These are phyloP conservation scores for Aspergillus carlsbadensis DNA, from an alignment of 495 filamentous ascomycete genomes.

Conservation along the genomic window DNA sequence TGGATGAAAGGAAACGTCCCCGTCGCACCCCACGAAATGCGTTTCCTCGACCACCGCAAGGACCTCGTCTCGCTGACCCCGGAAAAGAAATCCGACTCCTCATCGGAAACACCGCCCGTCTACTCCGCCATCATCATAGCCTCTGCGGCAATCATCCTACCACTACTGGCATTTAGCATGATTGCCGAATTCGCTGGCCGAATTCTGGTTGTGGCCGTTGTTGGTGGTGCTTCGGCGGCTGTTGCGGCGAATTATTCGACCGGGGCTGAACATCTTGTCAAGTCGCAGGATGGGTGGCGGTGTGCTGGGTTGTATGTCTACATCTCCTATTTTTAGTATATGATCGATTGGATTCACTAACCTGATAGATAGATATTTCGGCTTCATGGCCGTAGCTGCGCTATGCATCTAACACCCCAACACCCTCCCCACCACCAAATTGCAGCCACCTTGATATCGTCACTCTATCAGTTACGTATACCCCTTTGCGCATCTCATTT, in stretches of 20 bases:
- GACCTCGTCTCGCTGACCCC: slow-evolving; percentile 64
- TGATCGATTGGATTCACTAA: slow-evolving; percentile 12
- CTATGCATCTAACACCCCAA: slow-evolving; percentile 31
- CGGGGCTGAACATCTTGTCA: slow-evolving; percentile 37
- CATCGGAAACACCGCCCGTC: slow-evolving; percentile 26
- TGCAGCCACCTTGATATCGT: neutral
- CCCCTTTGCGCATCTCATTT: neutral
- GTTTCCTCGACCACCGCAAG: slow-evolving; percentile 62
- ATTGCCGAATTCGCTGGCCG: slow-evolving; percentile 52
- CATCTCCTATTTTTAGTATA: neutral
- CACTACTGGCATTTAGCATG: slow-evolving; percentile 58
- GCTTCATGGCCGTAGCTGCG: slow-evolving; percentile 41
- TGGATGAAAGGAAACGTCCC: slow-evolving; percentile 65
- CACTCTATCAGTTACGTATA: neutral
- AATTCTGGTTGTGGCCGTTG: slow-evolving; percentile 48
- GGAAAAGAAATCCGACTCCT: slow-evolving; percentile 16
- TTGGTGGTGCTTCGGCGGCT: slow-evolving; percentile 36
- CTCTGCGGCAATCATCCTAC: slow-evolving; percentile 54
- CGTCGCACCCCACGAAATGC: slow-evolving; percentile 63
- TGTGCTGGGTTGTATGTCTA: slow-evolving; percentile 38
- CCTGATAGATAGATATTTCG: slow-evolving; percentile 36
- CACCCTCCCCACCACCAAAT: neutral
- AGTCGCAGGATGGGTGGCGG: slow-evolving; percentile 42
- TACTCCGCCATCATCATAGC: slow-evolving; percentile 52
- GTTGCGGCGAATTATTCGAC: slow-evolving; percentile 38